Evolutionary conservation across 305 asterid genomes (phyloP), one percentile per base, ranked within the genome.

Genomic region (Solanum hybrid): DNA sequence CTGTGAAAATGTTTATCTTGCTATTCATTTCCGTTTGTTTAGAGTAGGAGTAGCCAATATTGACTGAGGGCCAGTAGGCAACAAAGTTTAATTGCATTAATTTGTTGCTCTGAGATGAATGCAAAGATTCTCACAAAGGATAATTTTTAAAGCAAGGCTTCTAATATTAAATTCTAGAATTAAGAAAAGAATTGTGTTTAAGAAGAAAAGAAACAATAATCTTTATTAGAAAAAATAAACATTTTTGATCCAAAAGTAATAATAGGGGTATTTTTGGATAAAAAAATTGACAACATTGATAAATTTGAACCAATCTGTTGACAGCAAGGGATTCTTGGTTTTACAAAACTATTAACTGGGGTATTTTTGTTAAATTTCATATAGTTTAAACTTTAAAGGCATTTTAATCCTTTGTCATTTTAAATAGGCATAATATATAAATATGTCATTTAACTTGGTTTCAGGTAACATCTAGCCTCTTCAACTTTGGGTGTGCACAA

Each of bases 251-350:
- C 71, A 20, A 61, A 61, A 61, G 11, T 8, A 7, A 61, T 20
- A 3, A 7, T 3, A 18, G 24, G 67, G 0, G 69, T 57, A 57
- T 18, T 57, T 57, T 18, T 16, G n/a, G 0, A 16, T 0, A 0
- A 57, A 3, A 57, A 6, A 6, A 57, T 18, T 57, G 24, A 57
- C 69, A 57, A 7, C 69, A 18, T 51, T 51, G 0, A 16, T 16
- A 51, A 51, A 51, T 57, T 18, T 57, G 69, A 18, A 57, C 4
- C 69, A 18, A 18, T 0, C 0, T 57, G 24, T 18, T 18, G 24
- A 57, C 5, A 6, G 3, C 1, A 51, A 51, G n/a, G 67, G n/a
- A 51, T 16, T 57, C 0, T 57, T 6, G 2, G 0, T 51, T 51
- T 42, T 51, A 16, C 20, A 4, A 31, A 57, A 57, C 24, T 18